phyloP scores from a whole-genome alignment of 1,284 basidiomycete genomes.

The Rhodotorula sp. region DNA sequence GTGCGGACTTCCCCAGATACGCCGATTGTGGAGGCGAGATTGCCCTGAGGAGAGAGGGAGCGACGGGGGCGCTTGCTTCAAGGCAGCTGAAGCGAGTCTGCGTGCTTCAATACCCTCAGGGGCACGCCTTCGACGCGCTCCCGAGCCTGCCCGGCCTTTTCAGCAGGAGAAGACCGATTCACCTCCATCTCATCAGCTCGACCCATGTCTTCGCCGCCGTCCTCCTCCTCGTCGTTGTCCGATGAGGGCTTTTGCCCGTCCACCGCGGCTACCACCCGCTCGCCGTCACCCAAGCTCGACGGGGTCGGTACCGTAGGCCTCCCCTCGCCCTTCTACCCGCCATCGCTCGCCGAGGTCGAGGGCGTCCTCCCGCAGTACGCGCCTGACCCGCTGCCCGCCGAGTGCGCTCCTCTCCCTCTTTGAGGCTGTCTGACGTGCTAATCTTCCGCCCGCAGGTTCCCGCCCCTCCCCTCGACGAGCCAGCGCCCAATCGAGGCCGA shows the following conservation, averaged over 20 bases:
- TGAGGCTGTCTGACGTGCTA: not conserved
- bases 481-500: conserved; percentile 19
- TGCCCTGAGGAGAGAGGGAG: not conserved
- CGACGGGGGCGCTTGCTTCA: not conserved
- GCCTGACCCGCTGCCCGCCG: conserved; percentile 21
- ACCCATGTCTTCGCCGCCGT: not conserved
- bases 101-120: too few relatives aligned
- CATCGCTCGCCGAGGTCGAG: conserved; percentile 19
- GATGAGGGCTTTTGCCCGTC: conserved; percentile 3
- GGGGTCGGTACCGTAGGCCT: not conserved
- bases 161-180: not conserved
- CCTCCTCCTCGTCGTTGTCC: not conserved
- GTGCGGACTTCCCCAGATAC: not conserved
- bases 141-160: rapidly evolving
- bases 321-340: conserved; percentile 35
- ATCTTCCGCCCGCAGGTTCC: conserved; percentile 13
- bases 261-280: conserved; percentile 2
- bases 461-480: conserved; percentile 36
- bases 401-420: not conserved
- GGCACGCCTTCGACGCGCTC: not conserved
- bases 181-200: not conserved
- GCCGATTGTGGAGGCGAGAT: too few relatives aligned
- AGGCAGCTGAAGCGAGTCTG: not conserved
- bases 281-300: conserved; percentile 7
- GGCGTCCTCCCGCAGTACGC: not conserved